These are phyloP conservation scores for Penicillium paneum DNA, from an alignment of 2,329 filamentous ascomycete genomes.

Conservation along the genomic window DNA sequence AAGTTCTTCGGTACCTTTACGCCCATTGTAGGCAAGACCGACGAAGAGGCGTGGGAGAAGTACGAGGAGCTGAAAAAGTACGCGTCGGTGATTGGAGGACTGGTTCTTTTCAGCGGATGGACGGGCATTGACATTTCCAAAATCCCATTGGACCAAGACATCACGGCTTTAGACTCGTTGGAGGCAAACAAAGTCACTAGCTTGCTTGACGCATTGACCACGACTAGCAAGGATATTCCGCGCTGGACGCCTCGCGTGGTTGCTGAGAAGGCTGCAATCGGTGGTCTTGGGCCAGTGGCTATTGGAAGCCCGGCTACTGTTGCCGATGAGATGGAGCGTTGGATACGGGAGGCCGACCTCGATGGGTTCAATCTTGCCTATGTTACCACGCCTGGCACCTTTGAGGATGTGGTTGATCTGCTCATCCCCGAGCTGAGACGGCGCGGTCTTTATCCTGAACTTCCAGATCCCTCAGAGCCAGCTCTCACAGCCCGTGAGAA, in stretches of 20 bases:
- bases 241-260: constrained; percentile 47
- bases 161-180: constrained; percentile 53
- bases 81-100: constrained; percentile 52
- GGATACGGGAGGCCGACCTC: constrained; percentile 45
- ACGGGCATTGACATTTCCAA: constrained; percentile 59
- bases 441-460: constrained; percentile 42
- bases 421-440: constrained; percentile 48
- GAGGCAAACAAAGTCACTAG: constrained; percentile 54
- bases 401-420: constrained; percentile 52
- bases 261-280: constrained; percentile 48
- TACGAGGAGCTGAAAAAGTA: constrained; percentile 52
- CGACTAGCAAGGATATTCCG: constrained; percentile 49
- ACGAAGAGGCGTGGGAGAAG: constrained; percentile 55
- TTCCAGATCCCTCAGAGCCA: constrained; percentile 23
- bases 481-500: constrained; percentile 56
- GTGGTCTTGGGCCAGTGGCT: constrained; percentile 49
- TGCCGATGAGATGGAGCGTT: constrained; percentile 49
- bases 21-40: constrained; percentile 50
- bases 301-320: constrained; percentile 48
- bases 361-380: constrained; percentile 47
- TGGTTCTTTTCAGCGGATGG: constrained; percentile 58
- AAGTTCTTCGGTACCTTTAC: constrained; percentile 56
- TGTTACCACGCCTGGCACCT: constrained; percentile 52
- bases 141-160: constrained; percentile 57
- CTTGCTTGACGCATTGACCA: constrained; percentile 50